Percentiles rank a stretch among this genome's conserved stretches.
Conservation (phyloP, 257 asterid genomes). For the Coffea canephora region DNA sequence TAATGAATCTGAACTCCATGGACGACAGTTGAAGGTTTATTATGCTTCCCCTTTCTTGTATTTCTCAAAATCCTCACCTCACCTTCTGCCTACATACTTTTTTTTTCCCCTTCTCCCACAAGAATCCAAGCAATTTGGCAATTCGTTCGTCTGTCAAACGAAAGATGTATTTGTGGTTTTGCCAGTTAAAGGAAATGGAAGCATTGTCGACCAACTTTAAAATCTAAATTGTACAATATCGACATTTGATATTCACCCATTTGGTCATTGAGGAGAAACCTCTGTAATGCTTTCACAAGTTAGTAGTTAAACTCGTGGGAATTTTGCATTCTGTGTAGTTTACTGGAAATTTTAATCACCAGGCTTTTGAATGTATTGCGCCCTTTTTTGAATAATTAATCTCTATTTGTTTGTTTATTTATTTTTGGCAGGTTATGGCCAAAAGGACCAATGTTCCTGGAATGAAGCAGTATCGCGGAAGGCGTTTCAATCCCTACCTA, state of each 20-base stretch:
- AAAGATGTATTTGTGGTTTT: not conserved
- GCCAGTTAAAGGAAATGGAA: not conserved
- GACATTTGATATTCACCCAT: not conserved
- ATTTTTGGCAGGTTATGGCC: conserved; percentile 62
- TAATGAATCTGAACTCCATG: conserved; percentile 92
- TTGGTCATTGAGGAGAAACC: not conserved
- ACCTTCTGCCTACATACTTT: not conserved
- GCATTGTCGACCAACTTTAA: not conserved
- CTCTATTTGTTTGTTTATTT: not conserved
- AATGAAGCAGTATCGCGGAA: conserved; percentile 79
- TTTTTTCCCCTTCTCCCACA: too few species aligned
- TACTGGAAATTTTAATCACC: not conserved
- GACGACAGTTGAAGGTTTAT: conserved; percentile 87
- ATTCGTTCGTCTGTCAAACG: not conserved
- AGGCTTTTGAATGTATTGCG: not conserved
- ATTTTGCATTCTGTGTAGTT: not conserved
- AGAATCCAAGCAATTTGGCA: not conserved
- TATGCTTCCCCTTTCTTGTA: not conserved
- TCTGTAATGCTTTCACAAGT: not conserved
- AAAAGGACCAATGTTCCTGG: conserved; percentile 98
- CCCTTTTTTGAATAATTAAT: too few species aligned
- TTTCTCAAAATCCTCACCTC: not conserved
- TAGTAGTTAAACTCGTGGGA: not conserved
- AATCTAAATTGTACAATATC: not conserved
- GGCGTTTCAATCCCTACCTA: conserved; percentile 69